phyloP scores from a whole-genome alignment of 306 rosid genomes.

The Trifolium dubium region DNA sequence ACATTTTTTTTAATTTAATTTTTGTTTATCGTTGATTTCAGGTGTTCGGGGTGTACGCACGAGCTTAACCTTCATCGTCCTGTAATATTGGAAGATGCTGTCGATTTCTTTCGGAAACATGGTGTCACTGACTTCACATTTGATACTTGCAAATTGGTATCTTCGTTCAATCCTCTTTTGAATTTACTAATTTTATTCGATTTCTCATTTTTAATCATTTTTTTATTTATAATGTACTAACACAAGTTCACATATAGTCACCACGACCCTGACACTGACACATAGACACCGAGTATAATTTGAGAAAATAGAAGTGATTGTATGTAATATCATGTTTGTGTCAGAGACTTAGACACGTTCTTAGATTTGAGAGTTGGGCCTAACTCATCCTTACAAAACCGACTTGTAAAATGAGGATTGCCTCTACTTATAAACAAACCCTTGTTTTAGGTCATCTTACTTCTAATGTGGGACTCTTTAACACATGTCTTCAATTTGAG shows the following conservation, averaged over 20 bases:
- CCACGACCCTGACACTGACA: background rate
- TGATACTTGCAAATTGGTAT: constrained; percentile 77
- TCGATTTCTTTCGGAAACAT: constrained; percentile 63
- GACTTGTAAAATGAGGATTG: no score
- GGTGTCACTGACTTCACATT: constrained; percentile 83
- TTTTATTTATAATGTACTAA: background rate
- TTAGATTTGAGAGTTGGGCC: no score
- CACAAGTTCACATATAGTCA: background rate
- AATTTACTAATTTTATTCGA: background rate
- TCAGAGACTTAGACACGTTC: no score
- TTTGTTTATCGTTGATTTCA: constrained; percentile 21
- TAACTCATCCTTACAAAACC: no score
- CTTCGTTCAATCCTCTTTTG: background rate
- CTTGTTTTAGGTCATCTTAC: no score
- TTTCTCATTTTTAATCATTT: background rate
- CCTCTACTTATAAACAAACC: no score
- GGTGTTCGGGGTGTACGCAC: constrained; percentile 93
- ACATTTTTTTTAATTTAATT: background rate
- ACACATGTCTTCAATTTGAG: background rate
- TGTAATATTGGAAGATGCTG: constrained; percentile 69
- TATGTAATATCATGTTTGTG: background rate
- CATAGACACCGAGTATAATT: background rate
- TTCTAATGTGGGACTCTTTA: no score
- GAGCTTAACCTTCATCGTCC: constrained; percentile 91
- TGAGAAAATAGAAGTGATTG: background rate